Evolutionary conservation across 108 stramenopile species (phyloP).

Genomic region (Nannochloropsis gaditana): DNA sequence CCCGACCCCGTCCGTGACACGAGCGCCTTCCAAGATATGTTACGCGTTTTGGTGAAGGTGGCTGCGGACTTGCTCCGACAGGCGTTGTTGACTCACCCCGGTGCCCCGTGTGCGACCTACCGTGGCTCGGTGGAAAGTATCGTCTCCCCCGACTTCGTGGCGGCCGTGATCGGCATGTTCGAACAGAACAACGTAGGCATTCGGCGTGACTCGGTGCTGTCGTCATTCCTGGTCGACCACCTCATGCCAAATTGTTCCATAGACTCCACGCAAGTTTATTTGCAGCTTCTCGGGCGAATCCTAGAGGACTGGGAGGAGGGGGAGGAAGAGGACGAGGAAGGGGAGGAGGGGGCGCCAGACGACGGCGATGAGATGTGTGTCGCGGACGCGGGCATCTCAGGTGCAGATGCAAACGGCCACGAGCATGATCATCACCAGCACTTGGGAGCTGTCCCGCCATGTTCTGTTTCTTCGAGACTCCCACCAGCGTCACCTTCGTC

Average conservation of each 20-base stretch:
- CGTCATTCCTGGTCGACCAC: background rate
- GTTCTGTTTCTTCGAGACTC: too few relatives aligned
- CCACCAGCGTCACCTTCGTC: background rate
- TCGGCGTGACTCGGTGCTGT: constrained; percentile 41
- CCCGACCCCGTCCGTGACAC: background rate
- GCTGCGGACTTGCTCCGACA: constrained; percentile 32
- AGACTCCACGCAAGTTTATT: background rate
- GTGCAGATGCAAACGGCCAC: background rate
- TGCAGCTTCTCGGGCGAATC: constrained; percentile 21
- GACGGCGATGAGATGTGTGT: background rate
- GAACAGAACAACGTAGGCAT: constrained; percentile 61
- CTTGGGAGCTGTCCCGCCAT: background rate
- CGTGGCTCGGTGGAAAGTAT: background rate
- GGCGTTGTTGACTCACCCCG: constrained; percentile 16
- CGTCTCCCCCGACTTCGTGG: constrained; percentile 25
- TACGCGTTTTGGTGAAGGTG: constrained; percentile 31
- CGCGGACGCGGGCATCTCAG: background rate
- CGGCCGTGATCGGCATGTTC: constrained; percentile 56
- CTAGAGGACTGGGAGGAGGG: constrained; percentile 27
- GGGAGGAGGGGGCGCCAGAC: constrained; percentile 21
- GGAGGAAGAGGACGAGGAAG: constrained; percentile 29
- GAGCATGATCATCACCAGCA: background rate
- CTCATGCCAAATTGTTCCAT: background rate
- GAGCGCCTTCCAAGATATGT: constrained; percentile 18
- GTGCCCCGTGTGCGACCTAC: background rate